These are phyloP conservation scores for Entophlyctis luteolus DNA, from an alignment of 192 early-diverging fungal species.

Conservation along the genomic window DNA sequence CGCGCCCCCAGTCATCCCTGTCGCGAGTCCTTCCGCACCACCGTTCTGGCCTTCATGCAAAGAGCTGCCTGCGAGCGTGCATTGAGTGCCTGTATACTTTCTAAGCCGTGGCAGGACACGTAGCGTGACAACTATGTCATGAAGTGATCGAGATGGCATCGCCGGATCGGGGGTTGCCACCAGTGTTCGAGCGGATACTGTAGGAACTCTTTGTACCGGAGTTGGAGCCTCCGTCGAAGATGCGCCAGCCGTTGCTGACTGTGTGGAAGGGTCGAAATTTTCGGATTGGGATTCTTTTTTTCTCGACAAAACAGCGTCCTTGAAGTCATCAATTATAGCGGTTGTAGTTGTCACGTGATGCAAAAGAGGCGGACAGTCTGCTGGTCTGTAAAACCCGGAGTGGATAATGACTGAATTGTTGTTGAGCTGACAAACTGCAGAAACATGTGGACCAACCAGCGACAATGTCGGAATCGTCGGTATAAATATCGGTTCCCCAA, in stretches of 20 bases:
- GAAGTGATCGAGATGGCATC: slow-evolving; percentile 31
- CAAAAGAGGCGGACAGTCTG: slow-evolving; percentile 33
- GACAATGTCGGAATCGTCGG: slow-evolving; percentile 80
- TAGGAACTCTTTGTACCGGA: not conserved
- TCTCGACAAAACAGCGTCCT: not conserved
- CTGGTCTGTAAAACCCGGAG: slow-evolving; percentile 53
- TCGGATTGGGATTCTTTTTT: not conserved
- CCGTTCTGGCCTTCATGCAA: not conserved
- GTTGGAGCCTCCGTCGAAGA: not conserved
- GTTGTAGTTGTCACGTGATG: not conserved
- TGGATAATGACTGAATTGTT: slow-evolving; percentile 55
- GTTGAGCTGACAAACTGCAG: not conserved
- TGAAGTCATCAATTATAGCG: not conserved
- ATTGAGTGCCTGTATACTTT: slow-evolving; percentile 64
- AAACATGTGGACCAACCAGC: slow-evolving; percentile 23
- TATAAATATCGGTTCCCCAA: slow-evolving; percentile 84
- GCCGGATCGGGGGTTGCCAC: slow-evolving; percentile 1
- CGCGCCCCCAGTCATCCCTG: not conserved
- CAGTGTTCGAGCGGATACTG: not conserved
- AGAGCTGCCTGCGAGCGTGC: slow-evolving; percentile 19
- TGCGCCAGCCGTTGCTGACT: not conserved
- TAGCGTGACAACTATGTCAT: slow-evolving; percentile 67
- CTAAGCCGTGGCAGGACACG: slow-evolving; percentile 67
- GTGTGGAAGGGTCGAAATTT: not conserved
- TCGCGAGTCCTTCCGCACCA: no score